phyloP scores from a whole-genome alignment of 2,329 filamentous ascomycete genomes.

The Lachnellula occidentalis region DNA sequence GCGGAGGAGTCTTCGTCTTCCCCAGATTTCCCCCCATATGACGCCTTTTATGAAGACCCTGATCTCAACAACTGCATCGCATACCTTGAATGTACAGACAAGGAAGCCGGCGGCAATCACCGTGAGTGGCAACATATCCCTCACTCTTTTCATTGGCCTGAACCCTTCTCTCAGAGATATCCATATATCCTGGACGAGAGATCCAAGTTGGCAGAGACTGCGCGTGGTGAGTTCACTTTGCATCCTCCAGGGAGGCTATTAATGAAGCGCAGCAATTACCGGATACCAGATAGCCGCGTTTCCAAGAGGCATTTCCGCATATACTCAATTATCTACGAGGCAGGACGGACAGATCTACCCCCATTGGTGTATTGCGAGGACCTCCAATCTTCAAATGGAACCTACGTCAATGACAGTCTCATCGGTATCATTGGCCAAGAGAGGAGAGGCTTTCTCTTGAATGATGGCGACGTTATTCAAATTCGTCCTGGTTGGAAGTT shows the following conservation, averaged over 20 bases:
- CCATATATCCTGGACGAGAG: constrained; percentile 14
- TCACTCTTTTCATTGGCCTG: not conserved
- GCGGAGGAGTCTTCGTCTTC: not conserved
- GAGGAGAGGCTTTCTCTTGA: constrained; percentile 41
- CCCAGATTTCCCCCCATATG: not conserved
- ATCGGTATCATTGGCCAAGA: constrained; percentile 38
- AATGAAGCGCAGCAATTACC: constrained; percentile 32
- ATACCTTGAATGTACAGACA: not conserved
- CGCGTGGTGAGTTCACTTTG: constrained; percentile 23
- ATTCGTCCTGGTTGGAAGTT: constrained; percentile 36
- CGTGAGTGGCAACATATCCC: constrained; percentile 3
- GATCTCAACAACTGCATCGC: not conserved
- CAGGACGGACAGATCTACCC: constrained; percentile 20
- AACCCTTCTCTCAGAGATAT: constrained; percentile 7
- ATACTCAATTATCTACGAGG: constrained; percentile 48
- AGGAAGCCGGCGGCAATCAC: not conserved
- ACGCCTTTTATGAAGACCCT: not conserved
- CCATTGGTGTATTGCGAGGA: constrained; percentile 51
- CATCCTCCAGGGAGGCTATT: not conserved
- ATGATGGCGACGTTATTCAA: constrained; percentile 44
- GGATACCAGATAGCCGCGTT: constrained; percentile 37
- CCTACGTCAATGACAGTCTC: constrained; percentile 43
- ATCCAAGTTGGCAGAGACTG: constrained; percentile 28
- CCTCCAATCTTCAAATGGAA: constrained; percentile 48
- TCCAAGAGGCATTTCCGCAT: constrained; percentile 52